Percentiles rank a stretch among this genome's conserved stretches.
These are phyloP conservation scores for Hemisphaericaspora lyxosophila DNA, from an alignment of 1,139 yeast species.

Conservation along the genomic window DNA sequence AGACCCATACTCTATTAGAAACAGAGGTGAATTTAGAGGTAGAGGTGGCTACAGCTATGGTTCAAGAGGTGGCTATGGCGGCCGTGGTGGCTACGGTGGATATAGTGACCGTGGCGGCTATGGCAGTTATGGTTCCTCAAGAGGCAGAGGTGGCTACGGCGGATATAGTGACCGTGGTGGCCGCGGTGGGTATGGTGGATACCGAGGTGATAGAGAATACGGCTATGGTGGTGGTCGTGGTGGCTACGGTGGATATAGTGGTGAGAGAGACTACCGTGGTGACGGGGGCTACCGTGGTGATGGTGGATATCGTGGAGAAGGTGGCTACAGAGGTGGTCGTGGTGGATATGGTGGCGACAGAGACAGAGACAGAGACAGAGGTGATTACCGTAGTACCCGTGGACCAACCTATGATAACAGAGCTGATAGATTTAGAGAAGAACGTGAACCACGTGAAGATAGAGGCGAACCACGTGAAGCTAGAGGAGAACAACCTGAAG, in stretches of 20 bases:
- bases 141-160: slow-evolving; percentile 12
- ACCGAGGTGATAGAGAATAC: slow-evolving; percentile 20
- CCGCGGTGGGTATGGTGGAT: slow-evolving; percentile 10
- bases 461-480: slow-evolving; percentile 16
- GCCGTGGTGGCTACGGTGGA: slow-evolving; percentile 19
- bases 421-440: slow-evolving; percentile 14
- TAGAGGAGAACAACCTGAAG: too few species aligned
- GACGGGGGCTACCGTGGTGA: slow-evolving; percentile 20
- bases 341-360: slow-evolving; percentile 14
- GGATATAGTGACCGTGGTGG: slow-evolving; percentile 14
- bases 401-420: slow-evolving; percentile 23
- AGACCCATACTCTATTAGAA: slow-evolving; percentile 47
- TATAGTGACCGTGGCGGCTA: slow-evolving; percentile 17
- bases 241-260: slow-evolving; percentile 16
- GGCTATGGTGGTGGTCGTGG: slow-evolving; percentile 16
- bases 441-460: slow-evolving; percentile 19
- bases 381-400: slow-evolving; percentile 19
- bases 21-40: slow-evolving; percentile 32
- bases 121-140: slow-evolving; percentile 14
- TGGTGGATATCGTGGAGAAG: slow-evolving; percentile 9
- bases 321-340: slow-evolving; percentile 9
- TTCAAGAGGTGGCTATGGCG: slow-evolving; percentile 15
- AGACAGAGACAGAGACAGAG: slow-evolving; percentile 7
- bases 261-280: slow-evolving; percentile 15
- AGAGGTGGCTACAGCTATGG: slow-evolving; percentile 28